Percentiles rank a stretch among this genome's conserved stretches.
phyloP scores from a whole-genome alignment of 768 basidiomycete genomes.

The Xerocomus brunneocitrinus region DNA sequence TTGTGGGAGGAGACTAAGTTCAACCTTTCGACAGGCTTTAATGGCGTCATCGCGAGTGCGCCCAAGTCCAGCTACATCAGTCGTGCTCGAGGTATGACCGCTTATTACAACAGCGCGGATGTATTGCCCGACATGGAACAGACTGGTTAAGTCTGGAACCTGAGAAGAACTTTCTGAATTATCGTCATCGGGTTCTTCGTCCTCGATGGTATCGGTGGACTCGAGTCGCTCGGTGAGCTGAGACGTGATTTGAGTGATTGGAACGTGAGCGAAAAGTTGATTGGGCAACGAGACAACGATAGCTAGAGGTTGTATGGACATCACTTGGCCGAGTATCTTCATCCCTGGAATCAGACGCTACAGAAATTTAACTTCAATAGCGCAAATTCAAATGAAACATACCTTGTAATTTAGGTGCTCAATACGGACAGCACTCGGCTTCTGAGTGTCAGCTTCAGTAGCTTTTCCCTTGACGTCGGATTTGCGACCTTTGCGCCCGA shows the following conservation, averaged over 20 bases:
- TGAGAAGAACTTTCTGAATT: conserved; percentile 30
- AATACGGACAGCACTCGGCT: conserved; percentile 58
- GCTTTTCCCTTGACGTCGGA: conserved; percentile 35
- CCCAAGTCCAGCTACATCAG: conserved; percentile 52
- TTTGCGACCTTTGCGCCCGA: conserved; percentile 45
- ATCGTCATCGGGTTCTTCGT: conserved; percentile 42
- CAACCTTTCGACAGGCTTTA: conserved; percentile 71
- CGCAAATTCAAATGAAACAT: conserved; percentile 7
- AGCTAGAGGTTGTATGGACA: conserved; percentile 82
- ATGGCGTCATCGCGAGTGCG: conserved; percentile 63
- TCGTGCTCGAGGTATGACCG: conserved; percentile 63
- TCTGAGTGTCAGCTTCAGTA: conserved; percentile 26
- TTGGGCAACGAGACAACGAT: conserved; percentile 93
- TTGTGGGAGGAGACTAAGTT: conserved; percentile 79
- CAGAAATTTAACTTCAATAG: conserved; percentile 4
- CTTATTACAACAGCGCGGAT: conserved; percentile 72
- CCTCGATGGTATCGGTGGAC: conserved; percentile 49
- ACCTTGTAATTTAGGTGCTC: conserved; percentile 96
- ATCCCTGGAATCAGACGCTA: conserved; percentile 80
- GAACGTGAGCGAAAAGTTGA: conserved; percentile 89
- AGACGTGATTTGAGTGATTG: conserved; percentile 86
- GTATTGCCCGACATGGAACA: conserved; percentile 86
- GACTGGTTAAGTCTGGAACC: conserved; percentile 65
- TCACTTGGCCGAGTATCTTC: conserved; percentile 84
- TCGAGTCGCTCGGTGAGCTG: conserved; percentile 74